A percentile compares a stretch with the other conserved stretches of the same genome.
These are phyloP conservation scores for Naganishia sp. DNA, from an alignment of 1,284 basidiomycete species.

Conservation along the genomic window DNA sequence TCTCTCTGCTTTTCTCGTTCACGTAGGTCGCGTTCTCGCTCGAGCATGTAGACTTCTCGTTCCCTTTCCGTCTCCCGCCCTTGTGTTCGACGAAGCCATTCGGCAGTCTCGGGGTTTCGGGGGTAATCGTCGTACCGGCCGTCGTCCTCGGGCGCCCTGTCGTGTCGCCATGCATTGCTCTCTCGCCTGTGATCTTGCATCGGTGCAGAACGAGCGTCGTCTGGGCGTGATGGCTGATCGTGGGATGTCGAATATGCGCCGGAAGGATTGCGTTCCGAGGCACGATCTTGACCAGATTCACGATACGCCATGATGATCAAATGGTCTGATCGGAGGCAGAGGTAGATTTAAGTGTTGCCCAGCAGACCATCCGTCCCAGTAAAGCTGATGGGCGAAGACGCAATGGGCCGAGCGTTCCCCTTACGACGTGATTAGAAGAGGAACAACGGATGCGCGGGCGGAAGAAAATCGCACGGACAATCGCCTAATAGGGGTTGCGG, in stretches of 20 bases:
- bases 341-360: neutral
- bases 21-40: slow-evolving; percentile 15
- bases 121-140: slow-evolving; percentile 10
- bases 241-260: too few relatives aligned
- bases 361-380: slow-evolving; percentile 3
- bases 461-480: too few relatives aligned
- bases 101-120: slow-evolving; percentile 5
- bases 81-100: slow-evolving; percentile 4
- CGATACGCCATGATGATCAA: slow-evolving; percentile 15
- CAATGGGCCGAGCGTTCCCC: neutral
- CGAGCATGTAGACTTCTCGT: slow-evolving; percentile 20
- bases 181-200: neutral
- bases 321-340: neutral
- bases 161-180: slow-evolving; percentile 15
- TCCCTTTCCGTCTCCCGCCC: slow-evolving; percentile 11
- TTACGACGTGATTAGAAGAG: neutral
- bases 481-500: too few relatives aligned
- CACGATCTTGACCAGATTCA: slow-evolving; percentile 6
- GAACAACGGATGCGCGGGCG: too few relatives aligned
- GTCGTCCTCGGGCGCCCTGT: neutral
- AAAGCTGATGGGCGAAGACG: neutral
- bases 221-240: neutral
- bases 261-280: slow-evolving; percentile 11
- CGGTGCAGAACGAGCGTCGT: neutral
- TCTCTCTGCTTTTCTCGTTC: slow-evolving; percentile 14